Evolutionary conservation across 495 filamentous ascomycete genomes (phyloP).

Genomic region (Thermothielavioides terrestris): DNA sequence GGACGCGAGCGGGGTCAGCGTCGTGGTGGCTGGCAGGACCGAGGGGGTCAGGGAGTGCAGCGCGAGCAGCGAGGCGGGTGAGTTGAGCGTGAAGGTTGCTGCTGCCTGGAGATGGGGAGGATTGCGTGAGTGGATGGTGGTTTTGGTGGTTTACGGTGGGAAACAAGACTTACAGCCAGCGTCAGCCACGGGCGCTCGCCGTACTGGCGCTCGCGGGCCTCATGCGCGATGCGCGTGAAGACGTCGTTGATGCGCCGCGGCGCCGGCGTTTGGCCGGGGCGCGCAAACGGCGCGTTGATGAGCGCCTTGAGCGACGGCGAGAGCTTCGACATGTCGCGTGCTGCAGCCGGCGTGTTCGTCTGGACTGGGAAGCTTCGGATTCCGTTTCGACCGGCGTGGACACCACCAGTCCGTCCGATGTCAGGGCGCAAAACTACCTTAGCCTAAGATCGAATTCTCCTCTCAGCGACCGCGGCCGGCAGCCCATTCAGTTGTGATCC

Average conservation of each 20-base stretch:
- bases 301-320: constrained; percentile 59
- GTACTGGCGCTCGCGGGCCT: constrained; percentile 45
- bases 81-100: constrained; percentile 32
- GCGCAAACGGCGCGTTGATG: constrained; percentile 59
- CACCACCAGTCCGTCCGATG: too few relatives aligned
- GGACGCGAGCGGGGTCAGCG: constrained; percentile 37
- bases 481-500: too few relatives aligned
- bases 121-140: not conserved
- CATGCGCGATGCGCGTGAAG: constrained; percentile 50
- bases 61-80: constrained; percentile 24
- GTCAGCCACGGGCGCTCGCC: constrained; percentile 55
- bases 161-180: constrained; percentile 43
- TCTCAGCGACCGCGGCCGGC: too few relatives aligned
- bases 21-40: constrained; percentile 22
- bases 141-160: not conserved
- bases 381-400: too few relatives aligned
- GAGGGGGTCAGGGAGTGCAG: constrained; percentile 43
- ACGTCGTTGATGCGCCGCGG: constrained; percentile 50
- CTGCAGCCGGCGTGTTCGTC: not conserved
- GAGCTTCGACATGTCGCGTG: constrained; percentile 54
- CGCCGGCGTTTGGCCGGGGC: constrained; percentile 56
- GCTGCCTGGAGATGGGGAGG: constrained; percentile 17
- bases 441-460: too few relatives aligned
- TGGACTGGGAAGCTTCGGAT: too few relatives aligned
- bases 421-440: too few relatives aligned